Percentiles rank a stretch among this genome's conserved stretches.
These are phyloP conservation scores for Amanita fuliginea DNA, from an alignment of 768 basidiomycete genomes.

Conservation along the genomic window DNA sequence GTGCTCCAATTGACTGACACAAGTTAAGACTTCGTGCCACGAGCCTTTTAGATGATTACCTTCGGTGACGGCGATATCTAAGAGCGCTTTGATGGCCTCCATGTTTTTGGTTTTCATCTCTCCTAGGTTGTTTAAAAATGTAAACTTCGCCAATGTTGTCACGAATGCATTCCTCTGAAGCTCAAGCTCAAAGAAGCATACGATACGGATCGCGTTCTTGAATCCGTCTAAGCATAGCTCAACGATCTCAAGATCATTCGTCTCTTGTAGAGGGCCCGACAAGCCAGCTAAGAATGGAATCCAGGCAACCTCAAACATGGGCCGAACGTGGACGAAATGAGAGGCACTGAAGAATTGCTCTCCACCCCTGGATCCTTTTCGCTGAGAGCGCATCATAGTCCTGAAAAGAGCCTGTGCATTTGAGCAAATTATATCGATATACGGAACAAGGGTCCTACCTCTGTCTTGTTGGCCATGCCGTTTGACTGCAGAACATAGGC, in stretches of 20 bases:
- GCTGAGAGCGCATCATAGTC: constrained; percentile 85
- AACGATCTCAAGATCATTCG: constrained; percentile 88
- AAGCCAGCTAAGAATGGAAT: constrained; percentile 95
- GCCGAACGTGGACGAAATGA: constrained; percentile 90
- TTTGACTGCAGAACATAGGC: constrained; percentile 93
- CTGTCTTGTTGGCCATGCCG: constrained; percentile 94
- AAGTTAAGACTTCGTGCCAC: constrained; percentile 94
- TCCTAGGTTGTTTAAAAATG: constrained; percentile 92
- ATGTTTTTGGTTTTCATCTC: constrained; percentile 99
- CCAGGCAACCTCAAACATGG: constrained; percentile 99
- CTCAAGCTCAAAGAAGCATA: constrained; percentile 95
- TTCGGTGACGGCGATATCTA: constrained; percentile 94
- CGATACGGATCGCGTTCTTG: constrained; percentile 93
- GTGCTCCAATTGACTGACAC: constrained; percentile 96
- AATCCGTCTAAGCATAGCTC: constrained; percentile 92
- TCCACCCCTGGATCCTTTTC: constrained; percentile 63
- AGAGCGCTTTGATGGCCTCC: constrained; percentile 92
- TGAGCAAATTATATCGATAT: constrained; percentile 6
- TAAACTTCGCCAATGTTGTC: constrained; percentile 92
- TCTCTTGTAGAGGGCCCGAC: constrained; percentile 89
- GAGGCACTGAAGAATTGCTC: constrained; percentile 97
- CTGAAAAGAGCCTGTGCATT: constrained; percentile 69
- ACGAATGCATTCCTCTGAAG: constrained; percentile 98
- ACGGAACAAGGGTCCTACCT: constrained; percentile 36
- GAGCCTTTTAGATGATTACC: constrained; percentile 93